Percentiles rank a stretch among this genome's conserved stretches.
These are phyloP conservation scores for Polyplosphaeria fusca DNA, from an alignment of 495 filamentous ascomycete species.

Conservation along the genomic window DNA sequence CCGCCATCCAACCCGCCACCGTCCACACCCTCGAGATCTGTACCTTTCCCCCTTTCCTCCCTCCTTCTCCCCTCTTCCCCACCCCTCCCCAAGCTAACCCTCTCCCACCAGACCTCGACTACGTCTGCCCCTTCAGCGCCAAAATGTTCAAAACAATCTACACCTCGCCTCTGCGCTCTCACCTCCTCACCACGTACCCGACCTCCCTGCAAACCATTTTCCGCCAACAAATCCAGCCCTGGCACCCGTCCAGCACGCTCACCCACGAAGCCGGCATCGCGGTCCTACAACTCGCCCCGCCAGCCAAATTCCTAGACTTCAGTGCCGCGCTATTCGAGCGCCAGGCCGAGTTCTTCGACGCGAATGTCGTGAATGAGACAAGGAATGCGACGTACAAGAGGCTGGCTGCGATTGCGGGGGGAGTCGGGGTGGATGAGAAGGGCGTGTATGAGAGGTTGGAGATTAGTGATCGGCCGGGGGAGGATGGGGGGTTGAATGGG, in stretches of 20 bases:
- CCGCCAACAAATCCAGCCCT: constrained; percentile 90
- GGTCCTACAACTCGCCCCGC: constrained; percentile 63
- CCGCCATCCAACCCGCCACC: constrained; percentile 43
- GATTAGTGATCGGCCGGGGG: constrained; percentile 59
- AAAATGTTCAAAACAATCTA: constrained; percentile 47
- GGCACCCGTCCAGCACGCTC: constrained; percentile 88
- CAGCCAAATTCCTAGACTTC: constrained; percentile 75
- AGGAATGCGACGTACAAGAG: constrained; percentile 82
- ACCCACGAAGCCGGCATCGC: constrained; percentile 83
- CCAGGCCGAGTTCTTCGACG: constrained; percentile 76
- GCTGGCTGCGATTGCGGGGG: constrained; percentile 64
- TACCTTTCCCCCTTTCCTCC: no score
- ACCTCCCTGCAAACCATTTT: constrained; percentile 67
- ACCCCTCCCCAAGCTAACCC: not conserved
- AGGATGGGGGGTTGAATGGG: constrained; percentile 63
- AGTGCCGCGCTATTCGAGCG: constrained; percentile 65
- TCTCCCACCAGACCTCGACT: constrained; percentile 64
- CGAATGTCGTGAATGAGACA: constrained; percentile 73
- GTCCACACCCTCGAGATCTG: constrained; percentile 75
- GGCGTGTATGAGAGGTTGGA: constrained; percentile 62
- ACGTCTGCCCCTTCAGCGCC: constrained; percentile 62
- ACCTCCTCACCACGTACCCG: constrained; percentile 56
- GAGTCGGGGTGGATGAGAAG: constrained; percentile 63
- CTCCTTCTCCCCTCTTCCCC: constrained; percentile 9
- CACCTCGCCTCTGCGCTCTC: constrained; percentile 54